Evolutionary conservation across 352 stramenopile species (phyloP).

Genomic region (Halophytophthora batemanensis): DNA sequence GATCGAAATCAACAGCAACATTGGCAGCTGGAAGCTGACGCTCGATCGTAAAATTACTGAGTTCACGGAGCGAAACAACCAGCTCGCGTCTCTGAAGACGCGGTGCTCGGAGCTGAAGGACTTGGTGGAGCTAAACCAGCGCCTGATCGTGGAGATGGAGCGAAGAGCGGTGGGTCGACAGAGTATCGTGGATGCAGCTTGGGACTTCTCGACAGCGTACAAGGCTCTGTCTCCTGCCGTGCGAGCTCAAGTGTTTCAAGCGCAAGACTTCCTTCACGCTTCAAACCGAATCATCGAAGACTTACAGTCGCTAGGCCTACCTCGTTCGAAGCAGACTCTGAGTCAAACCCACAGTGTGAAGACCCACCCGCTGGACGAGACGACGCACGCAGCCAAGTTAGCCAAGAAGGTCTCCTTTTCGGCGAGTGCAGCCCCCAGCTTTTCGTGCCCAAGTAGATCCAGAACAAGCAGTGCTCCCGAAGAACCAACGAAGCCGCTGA

Average conservation of each 20-base stretch:
- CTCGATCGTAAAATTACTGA: constrained; percentile 46
- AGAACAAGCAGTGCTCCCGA: constrained; percentile 1
- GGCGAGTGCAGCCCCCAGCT: constrained; percentile 13
- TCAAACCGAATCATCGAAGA: constrained; percentile 38
- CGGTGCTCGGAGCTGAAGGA: constrained; percentile 46
- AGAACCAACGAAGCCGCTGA: constrained; percentile 19
- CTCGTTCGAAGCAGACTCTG: constrained; percentile 16
- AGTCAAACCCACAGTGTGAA: constrained; percentile 12
- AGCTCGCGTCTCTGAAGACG: constrained; percentile 37
- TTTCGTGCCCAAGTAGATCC: constrained; percentile 7
- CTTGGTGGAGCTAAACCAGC: constrained; percentile 44
- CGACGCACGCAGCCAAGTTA: background rate
- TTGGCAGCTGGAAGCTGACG: constrained; percentile 39
- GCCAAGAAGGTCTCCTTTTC: constrained; percentile 11
- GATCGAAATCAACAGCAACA: constrained; percentile 44
- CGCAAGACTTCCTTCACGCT: constrained; percentile 32
- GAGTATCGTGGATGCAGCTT: constrained; percentile 40
- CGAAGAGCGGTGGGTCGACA: constrained; percentile 28
- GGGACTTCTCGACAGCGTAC: constrained; percentile 36
- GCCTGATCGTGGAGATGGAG: constrained; percentile 43
- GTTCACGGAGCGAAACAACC: constrained; percentile 37
- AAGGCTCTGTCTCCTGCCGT: constrained; percentile 34
- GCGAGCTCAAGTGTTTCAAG: constrained; percentile 34
- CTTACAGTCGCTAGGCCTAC: constrained; percentile 28
- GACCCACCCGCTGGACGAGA: background rate